Evolutionary conservation across 305 asterid genomes (phyloP), one percentile per base, ranked within the genome.

Genomic region (Fraxinus sp.): DNA sequence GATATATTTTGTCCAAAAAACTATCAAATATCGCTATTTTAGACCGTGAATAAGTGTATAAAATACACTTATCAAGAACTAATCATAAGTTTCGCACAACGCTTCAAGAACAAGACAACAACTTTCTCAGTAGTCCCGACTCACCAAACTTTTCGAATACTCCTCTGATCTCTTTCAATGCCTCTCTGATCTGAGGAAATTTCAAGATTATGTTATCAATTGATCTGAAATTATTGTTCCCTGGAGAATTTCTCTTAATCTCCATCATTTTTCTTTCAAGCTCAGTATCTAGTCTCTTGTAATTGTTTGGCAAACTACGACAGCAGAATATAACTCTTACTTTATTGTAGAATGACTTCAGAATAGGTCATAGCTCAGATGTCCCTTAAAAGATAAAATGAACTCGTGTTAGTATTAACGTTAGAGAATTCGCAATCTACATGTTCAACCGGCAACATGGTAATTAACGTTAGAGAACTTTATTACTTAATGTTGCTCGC

Each of bases 161-260:
- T 3, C 37, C 52, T 84, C 84, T 84, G 7, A 89, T 86, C 83
- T 87, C 86, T 81, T 86, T 85, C 83, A 89, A 39, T 41, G 89
- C 92, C 82, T 88, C 91, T 80, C 82, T 85, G 71, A 87, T 79
- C 86, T 83, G 88, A 30, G 93, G 93, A 73, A 90, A 91, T 73
- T 86, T 89, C 88, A 90, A 72, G 82, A 91, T 86, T 75, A 91
- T 78, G 85, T 87, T 82, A 77, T 89, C 86, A 73, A 89, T 80
- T 62, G 92, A 86, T 81, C 84, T 90, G 90, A 90, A 86, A 18
- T 32, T 91, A 35, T 16, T 74, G 0, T 74, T 76, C 79, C 83
- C 83, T 2, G 87, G 24, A 49, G 85, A 64, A 16, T 77, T 78
- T 82, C 79, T 80, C 84, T 83, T 89, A 3, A 89, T 76, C 87